phyloP scores from a whole-genome alignment of 345 rosid genomes.

The Toxicodendron radicans region DNA sequence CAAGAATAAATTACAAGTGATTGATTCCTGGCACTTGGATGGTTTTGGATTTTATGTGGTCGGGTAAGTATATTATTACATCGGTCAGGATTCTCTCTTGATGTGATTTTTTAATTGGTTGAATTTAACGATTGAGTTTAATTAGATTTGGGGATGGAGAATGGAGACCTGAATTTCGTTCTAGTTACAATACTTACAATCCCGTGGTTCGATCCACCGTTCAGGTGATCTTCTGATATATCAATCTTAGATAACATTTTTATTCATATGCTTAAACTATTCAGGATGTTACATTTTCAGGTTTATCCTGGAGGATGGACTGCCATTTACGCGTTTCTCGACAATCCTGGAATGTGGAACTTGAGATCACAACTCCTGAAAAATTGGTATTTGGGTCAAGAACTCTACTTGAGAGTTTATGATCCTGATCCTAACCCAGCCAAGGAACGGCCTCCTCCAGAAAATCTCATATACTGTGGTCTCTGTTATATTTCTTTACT shows the following conservation, averaged over 20 bases:
- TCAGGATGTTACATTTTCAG: conserved; percentile 20
- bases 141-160: conserved; percentile 56
- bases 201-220: conserved; percentile 71
- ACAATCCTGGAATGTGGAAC: conserved; percentile 97
- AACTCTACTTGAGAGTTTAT: conserved; percentile 64
- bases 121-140: not conserved
- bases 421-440: conserved; percentile 66
- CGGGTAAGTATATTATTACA: conserved; percentile 32
- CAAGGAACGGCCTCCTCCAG: conserved; percentile 59
- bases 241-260: not conserved
- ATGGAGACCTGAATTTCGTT: conserved; percentile 49
- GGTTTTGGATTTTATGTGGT: conserved; percentile 57
- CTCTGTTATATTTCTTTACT: not conserved
- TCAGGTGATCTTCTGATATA: conserved; percentile 32
- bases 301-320: conserved; percentile 72
- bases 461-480: conserved; percentile 65
- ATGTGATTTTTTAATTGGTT: not conserved
- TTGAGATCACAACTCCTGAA: conserved; percentile 70
- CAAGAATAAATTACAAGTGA: conserved; percentile 28
- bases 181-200: conserved; percentile 47
- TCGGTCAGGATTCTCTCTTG: too few species aligned
- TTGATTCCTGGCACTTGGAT: conserved; percentile 65
- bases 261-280: not conserved
- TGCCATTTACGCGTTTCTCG: conserved; percentile 60
- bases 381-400: conserved; percentile 76